phyloP scores from a whole-genome alignment of 1,139 yeast genomes.

The Pichiaceae sp. region DNA sequence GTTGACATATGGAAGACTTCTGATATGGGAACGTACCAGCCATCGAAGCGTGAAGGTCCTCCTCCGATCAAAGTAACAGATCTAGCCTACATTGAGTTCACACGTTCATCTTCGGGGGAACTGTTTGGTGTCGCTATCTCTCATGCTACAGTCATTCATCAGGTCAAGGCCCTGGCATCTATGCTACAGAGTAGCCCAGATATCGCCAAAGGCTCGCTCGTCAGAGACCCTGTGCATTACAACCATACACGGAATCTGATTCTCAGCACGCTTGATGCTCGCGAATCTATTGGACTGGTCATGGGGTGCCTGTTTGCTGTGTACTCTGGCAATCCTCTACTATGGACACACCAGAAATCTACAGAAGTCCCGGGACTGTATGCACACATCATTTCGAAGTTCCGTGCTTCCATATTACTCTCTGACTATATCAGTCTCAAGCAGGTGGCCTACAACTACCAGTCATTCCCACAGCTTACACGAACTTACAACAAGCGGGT shows the following conservation, averaged over 20 bases:
- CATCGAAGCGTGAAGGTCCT: constrained; percentile 48
- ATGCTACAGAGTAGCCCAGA: constrained; percentile 61
- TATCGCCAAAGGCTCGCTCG: constrained; percentile 13
- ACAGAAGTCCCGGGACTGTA: constrained; percentile 81
- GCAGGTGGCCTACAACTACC: constrained; percentile 88
- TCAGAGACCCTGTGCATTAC: constrained; percentile 29
- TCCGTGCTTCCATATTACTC: constrained; percentile 62
- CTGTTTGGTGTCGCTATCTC: constrained; percentile 89
- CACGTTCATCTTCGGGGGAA: constrained; percentile 86
- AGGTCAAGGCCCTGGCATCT: constrained; percentile 68
- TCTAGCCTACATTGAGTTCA: constrained; percentile 88
- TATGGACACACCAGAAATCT: constrained; percentile 72
- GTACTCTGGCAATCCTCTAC: constrained; percentile 73
- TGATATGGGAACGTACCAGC: constrained; percentile 69
- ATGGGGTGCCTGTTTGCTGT: constrained; percentile 75
- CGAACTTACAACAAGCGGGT: constrained; percentile 71
- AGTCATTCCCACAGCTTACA: constrained; percentile 80
- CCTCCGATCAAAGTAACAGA: constrained; percentile 69
- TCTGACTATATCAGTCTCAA: constrained; percentile 90
- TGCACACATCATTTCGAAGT: constrained; percentile 69
- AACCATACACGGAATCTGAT: constrained; percentile 24
- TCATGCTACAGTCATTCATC: constrained; percentile 81
- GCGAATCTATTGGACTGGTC: constrained; percentile 84
- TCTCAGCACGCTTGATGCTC: constrained; percentile 73
- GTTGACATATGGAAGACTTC: constrained; percentile 78